Evolutionary conservation across 805 yeast genomes (phyloP), one percentile per base, ranked within the genome.

Genomic region (Helenozyma baotianmanensis): DNA sequence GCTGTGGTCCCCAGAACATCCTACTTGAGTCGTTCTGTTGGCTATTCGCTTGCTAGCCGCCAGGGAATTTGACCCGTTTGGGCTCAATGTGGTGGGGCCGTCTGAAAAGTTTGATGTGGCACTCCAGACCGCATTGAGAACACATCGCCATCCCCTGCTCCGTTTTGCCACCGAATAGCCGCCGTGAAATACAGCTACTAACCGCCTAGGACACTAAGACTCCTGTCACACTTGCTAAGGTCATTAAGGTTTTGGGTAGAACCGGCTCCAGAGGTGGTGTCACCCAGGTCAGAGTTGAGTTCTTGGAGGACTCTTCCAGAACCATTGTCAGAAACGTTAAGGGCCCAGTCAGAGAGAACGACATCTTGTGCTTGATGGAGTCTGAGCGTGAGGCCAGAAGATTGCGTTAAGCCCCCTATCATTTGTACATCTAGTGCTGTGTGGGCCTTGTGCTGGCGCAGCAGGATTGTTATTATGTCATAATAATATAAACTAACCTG

Each of bases 181-280:
- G n/a, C n/a, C n/a, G n/a, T n/a, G n/a, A n/a, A n/a, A n/a, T n/a
- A 9, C 21, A 17, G 14, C 24, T 43, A 42, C 50, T 46, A 46
- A 46, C 50, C 14, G 24, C 16, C 32, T 29, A 52, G 78, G 78
- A 72, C 60, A 64, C 76, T 51, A 76, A 80, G 74, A 80, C 86
- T 72, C 96, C 96, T 69, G 97, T 90, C 64, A 92, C 96, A 78
- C 86, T 90, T 74, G 98, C 97, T 70, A 90, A 90, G 81, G 98
- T 90, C 68, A 87, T 87, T 76, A 92, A 90, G 80, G 97, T 90
- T 72, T 81, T 90, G 74, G 97, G 97, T 72, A 90, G 98, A 78
- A 90, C 98, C 82, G 98, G 98, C 71, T 90, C 98, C 71, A 90
- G 97, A 78, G 97, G 97, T 84, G 96, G 96, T 80, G 96, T 86